Percentiles rank a stretch among this genome's conserved stretches.
Conservation (phyloP, 1,284 basidiomycete genomes). For the Meripilus lineatus region DNA sequence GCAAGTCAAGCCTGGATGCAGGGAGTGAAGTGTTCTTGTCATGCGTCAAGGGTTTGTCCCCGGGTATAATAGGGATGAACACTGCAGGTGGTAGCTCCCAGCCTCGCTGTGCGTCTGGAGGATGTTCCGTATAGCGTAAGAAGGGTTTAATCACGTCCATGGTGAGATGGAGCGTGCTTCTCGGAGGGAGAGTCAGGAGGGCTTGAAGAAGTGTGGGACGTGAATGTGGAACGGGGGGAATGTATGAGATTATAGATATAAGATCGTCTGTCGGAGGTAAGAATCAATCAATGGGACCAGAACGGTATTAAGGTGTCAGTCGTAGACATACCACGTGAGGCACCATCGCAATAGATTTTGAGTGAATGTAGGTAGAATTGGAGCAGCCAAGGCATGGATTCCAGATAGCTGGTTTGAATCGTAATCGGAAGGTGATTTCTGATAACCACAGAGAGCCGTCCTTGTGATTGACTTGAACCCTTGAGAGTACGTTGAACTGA, state of each 20-base stretch:
- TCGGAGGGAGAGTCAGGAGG: conserved; percentile 65
- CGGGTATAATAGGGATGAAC: conserved; percentile 43
- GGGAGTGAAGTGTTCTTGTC: not conserved
- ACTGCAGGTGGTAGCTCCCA: conserved; percentile 89
- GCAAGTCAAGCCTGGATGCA: not conserved
- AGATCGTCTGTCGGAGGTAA: conserved; percentile 43
- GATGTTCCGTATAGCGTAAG: conserved; percentile 92
- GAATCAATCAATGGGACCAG: conserved; percentile 4
- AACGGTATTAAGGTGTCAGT: conserved; percentile 5
- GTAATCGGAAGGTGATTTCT: conserved; percentile 54
- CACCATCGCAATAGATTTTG: conserved; percentile 33
- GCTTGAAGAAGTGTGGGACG: conserved; percentile 76
- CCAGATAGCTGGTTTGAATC: conserved; percentile 71
- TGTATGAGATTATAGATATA: conserved; percentile 59
- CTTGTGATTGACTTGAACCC: conserved; percentile 74
- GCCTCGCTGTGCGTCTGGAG: conserved; percentile 91
- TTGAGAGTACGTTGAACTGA: conserved; percentile 69
- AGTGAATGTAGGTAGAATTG: conserved; percentile 88
- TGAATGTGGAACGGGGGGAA: conserved; percentile 62
- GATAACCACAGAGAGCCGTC: conserved; percentile 67
- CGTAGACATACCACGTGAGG: conserved; percentile 38
- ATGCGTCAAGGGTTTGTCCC: conserved; percentile 8
- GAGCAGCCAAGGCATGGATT: conserved; percentile 92
- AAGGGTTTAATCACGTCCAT: conserved; percentile 84
- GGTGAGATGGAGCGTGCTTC: conserved; percentile 56